Conservation (phyloP, 176 grass and related monocot genomes). For the Thinopyrum elongatum region DNA sequence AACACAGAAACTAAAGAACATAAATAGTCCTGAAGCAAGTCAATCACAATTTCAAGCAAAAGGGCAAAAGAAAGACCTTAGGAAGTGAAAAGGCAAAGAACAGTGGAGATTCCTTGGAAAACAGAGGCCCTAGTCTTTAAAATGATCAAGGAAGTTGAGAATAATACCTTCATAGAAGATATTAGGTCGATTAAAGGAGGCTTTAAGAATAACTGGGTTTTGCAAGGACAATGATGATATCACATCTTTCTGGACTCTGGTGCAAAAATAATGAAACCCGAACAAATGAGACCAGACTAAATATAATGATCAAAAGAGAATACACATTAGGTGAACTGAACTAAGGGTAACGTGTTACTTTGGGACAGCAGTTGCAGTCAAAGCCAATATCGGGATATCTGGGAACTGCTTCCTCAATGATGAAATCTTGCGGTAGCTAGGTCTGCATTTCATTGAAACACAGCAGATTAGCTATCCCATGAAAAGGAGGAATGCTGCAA, state of each 20-base stretch:
- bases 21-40: neutral
- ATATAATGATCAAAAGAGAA: neutral
- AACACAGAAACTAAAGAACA: neutral
- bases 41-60: neutral
- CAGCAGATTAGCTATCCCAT: neutral
- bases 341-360: constrained; percentile 49
- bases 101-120: neutral
- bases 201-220: constrained; percentile 76
- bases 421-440: constrained; percentile 90
- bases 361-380: constrained; percentile 86
- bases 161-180: constrained; percentile 97
- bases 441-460: constrained; percentile 59
- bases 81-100: neutral
- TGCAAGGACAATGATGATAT: constrained; percentile 72
- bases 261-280: neutral
- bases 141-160: neutral
- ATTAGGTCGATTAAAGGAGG: constrained; percentile 96
- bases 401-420: constrained; percentile 87
- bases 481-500: neutral
- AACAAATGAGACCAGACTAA: constrained; percentile 13
- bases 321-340: neutral
- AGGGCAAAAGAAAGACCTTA: neutral
- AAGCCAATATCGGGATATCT: constrained; percentile 84
- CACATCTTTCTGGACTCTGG: constrained; percentile 87
- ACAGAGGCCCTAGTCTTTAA: neutral